Base-by-base conservation (phyloP, 108 stramenopile genomes). In the Bacterosira constricta region DNA sequence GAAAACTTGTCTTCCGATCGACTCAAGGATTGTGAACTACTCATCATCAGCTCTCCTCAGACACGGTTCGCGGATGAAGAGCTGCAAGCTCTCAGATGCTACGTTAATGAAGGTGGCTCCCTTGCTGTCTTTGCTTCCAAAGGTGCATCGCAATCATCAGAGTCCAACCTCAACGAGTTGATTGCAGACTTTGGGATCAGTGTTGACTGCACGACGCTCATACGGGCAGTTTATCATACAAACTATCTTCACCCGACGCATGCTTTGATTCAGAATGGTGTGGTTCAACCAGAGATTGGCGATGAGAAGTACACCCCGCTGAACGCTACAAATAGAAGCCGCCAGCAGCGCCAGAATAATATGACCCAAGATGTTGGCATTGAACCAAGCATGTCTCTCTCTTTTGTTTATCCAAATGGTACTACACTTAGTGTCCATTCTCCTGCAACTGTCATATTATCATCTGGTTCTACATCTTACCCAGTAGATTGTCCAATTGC, bases 171-270 rank as follows among this genome's bases (percentile, higher is more conserved):
- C 37, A 95, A 93, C 60, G 81, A 79, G 26, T 66, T 95, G 6
- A 73, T 90, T 41, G 79, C 79, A 23, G 72, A 87, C 41, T 93
- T 70, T 30, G 90, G 92, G 26, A 85, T 95, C 49, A 55, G 41
- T 0, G 71, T 89, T 49, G 78, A 86, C 42, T 31, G 39, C 29
- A 85, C 91, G 53, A 75, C 71, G 10, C 84, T 90, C 12, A 78
- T 86, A 0, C 65, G 93, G 15, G 78, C 85, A 6, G 82, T 83
- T 0, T 92, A 88, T 59, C n/a, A n/a, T n/a, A 84, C 89, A 64
- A 87, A 92, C 58, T 94, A 88, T 47, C 46, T 86, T 13, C 93
- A 94, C 45, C 93, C 93, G 5, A 92, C 90, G 71, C 89, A 94
- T 52, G 88, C 84, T 1, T 73, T 92, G 63, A 83, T 94, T 15